Evolutionary conservation across 768 basidiomycete genomes (phyloP), one percentile per base, ranked within the genome.

Genomic region (Hypholoma fasciculare): DNA sequence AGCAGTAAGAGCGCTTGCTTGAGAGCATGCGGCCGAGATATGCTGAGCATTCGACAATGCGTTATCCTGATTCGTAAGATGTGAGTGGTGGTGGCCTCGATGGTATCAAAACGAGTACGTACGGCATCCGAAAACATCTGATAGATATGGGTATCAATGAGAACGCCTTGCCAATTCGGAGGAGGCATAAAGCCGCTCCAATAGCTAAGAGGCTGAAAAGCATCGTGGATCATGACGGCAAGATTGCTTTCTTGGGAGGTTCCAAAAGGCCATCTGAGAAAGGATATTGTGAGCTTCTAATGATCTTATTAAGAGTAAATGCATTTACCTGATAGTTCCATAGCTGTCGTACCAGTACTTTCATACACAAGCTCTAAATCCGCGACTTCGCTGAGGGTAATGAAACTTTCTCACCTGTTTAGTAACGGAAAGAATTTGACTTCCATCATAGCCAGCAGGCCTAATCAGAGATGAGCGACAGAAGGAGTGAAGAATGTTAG

Each of bases 141-240:
- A 65, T 92, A 92, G 52, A 88, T 83, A 66, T 92, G 90, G 36
- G 87, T 90, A 69, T 92, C 91, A 75, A 94, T 82, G 20, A 87
- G 82, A 17, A 92, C 92, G 11, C 89, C 88, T 40, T 85, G 66
- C 57, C 62, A 88, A 38, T 75, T 57, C 0, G 84, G 81, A n/a
- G 71, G 49, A 3, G 77, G 72, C 78, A 84, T 76, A 59, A 88
- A 90, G 17, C 83, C 83, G 39, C 72, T 67, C 90, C 91, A 93
- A 65, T 81, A 87, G 59, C 78, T 82, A 49, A 91, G 76, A 49
- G 84, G 75, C 67, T 91, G 89, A 77, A 93, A 94, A 2, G 90
- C 91, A 61, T 93, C 92, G 63, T 89, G 86, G 39, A 93, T 78
- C 63, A 92, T 72, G 12, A 86, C 81, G 12, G 92, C 70, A 3